These are phyloP conservation scores for Phytopythium oedochilum DNA, from an alignment of 352 stramenopile genomes.

Conservation along the genomic window DNA sequence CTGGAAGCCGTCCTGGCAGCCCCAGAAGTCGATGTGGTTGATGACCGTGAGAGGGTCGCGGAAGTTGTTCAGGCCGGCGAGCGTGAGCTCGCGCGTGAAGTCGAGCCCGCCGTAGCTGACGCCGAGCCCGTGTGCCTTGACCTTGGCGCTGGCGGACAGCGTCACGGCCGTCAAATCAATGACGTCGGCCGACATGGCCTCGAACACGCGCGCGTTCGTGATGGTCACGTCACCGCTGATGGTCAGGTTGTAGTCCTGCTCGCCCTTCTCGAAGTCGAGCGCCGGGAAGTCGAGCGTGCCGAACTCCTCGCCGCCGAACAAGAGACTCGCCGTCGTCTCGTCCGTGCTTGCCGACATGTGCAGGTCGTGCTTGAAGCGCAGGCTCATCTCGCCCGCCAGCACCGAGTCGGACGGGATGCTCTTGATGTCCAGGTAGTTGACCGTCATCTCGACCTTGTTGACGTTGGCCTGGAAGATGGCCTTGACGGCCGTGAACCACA, in stretches of 20 bases:
- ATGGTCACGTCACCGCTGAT: constrained; percentile 30
- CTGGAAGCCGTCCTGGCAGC: constrained; percentile 27
- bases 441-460: constrained; percentile 46
- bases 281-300: constrained; percentile 39
- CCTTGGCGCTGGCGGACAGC: constrained; percentile 31
- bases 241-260: constrained; percentile 28
- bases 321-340: constrained; percentile 30
- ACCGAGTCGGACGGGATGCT: constrained; percentile 29
- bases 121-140: constrained; percentile 46
- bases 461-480: constrained; percentile 55
- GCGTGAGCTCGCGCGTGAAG: constrained; percentile 41
- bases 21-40: constrained; percentile 49
- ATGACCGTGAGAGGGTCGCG: constrained; percentile 34
- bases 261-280: constrained; percentile 35
- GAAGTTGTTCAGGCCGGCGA: constrained; percentile 61
- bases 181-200: constrained; percentile 31
- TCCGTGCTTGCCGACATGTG: constrained; percentile 38
- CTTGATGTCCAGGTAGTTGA: constrained; percentile 73
- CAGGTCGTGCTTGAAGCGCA: constrained; percentile 43
- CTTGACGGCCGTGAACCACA: constrained; percentile 48
- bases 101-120: constrained; percentile 50
- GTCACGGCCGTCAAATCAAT: constrained; percentile 34
- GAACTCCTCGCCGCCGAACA: constrained; percentile 41
- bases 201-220: constrained; percentile 35
- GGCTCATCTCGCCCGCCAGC: constrained; percentile 43